phyloP scores from a whole-genome alignment of 805 yeast species.

The Isabelozyma rhagii region DNA sequence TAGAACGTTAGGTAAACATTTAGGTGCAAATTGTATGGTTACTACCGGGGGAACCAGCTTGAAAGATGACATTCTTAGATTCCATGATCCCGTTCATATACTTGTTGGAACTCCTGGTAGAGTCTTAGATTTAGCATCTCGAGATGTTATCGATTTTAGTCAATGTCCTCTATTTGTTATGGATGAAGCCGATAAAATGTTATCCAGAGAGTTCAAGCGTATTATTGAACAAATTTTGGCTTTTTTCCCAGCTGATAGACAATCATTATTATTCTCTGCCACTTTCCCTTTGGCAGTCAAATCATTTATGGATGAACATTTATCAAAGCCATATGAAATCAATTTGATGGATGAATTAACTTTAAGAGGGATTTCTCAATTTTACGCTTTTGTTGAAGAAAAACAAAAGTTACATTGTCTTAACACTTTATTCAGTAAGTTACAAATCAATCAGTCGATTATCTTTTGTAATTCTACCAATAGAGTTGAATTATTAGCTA shows the following conservation, averaged over 20 bases:
- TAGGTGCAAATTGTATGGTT: conserved; percentile 92
- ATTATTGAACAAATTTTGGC: conserved; percentile 82
- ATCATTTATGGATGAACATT: conserved; percentile 85
- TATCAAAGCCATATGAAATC: conserved; percentile 90
- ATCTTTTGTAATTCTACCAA: conserved; percentile 96
- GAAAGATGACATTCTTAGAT: conserved; percentile 90
- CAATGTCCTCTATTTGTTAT: conserved; percentile 85
- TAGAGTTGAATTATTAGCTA: conserved; percentile 92
- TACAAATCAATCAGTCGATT: conserved; percentile 94
- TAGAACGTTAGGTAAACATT: conserved; percentile 90
- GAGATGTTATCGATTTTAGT: conserved; percentile 81
- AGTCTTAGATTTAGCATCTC: conserved; percentile 87
- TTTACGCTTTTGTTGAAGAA: conserved; percentile 97
- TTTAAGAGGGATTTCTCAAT: conserved; percentile 92
- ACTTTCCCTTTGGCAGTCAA: conserved; percentile 95
- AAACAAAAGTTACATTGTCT: conserved; percentile 93
- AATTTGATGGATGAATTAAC: conserved; percentile 98
- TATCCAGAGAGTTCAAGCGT: conserved; percentile 82
- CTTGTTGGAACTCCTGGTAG: conserved; percentile 98
- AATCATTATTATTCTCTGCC: conserved; percentile 87
- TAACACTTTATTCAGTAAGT: conserved; percentile 88
- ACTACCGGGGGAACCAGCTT: conserved; percentile 97
- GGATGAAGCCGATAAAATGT: conserved; percentile 99
- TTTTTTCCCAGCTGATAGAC: conserved; percentile 68
- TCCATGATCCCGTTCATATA: conserved; percentile 89